Evolutionary conservation across 2,329 filamentous ascomycete genomes (phyloP), one percentile per base, ranked within the genome.

Genomic region (Allantophomopsis lycopodina): DNA sequence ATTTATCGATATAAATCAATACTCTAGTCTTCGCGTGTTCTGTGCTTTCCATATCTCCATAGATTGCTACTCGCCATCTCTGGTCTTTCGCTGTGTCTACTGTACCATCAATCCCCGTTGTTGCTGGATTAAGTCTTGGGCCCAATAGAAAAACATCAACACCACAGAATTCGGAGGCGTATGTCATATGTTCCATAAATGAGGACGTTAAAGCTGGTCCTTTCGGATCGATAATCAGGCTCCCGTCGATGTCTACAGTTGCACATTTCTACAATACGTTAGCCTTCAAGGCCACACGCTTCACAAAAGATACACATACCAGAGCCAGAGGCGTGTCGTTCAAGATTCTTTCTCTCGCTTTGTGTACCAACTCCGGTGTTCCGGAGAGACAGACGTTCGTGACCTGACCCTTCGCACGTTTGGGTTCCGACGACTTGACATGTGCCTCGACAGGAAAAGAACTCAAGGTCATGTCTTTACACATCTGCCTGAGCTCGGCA

Each of bases 21-120:
- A 95, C 79, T 48, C 91, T 77, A 14, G 89, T 94, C 70, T 98
- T 98, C 40, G 91, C 91, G 61, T 96, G 89, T 61, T 98, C 91
- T 20, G 86, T 83, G 49, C 87, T 94, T 63, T 96, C 78, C 61
- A 91, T 81, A 57, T 98, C 91, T 40, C 91, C 89, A 53, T 91
- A 98, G 48, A 98, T 93, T 51, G 86, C 83, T 44, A 95, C 81
- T 55, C 89, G 79, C 67, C 93, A 87, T 50, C 89, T 78, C 59
- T 91, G 84, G 59, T 95, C 88, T 51, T 79, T 66, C 52, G 85
- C 81, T 50, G 83, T 79, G 53, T 91, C 79, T 31, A 77, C 76
- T 53, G 86, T 83, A 21, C 75, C 74, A 56, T 79, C 77, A 48
- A 83, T 86, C 35, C 83, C 83, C 46, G 83, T 68, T 35, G 81